A percentile compares a stretch with the other conserved stretches of the same genome.
These are phyloP conservation scores for Apiospora rasikravindrae DNA, from an alignment of 2,329 filamentous ascomycete genomes.

Conservation along the genomic window DNA sequence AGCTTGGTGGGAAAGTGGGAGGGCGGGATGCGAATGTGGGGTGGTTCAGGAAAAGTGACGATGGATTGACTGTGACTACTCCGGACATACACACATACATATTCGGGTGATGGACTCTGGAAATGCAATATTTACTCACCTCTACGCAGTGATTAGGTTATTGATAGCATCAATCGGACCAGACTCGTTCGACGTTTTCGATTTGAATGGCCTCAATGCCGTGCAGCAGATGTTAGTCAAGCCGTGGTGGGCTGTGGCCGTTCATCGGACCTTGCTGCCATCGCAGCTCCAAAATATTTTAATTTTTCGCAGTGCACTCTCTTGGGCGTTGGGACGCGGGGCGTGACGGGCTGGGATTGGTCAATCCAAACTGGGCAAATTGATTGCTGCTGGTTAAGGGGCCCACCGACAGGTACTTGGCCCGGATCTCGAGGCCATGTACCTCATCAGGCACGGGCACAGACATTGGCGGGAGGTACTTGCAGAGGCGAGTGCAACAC, in stretches of 20 bases:
- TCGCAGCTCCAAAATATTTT: not conserved
- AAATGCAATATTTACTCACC: not conserved
- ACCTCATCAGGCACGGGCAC: not conserved
- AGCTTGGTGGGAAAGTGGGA: not conserved
- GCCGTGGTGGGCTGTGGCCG: conserved; percentile 5
- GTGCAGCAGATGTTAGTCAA: not conserved
- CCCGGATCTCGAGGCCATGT: not conserved
- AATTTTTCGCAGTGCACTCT: not conserved
- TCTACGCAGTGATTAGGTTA: not conserved
- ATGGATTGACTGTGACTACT: not conserved
- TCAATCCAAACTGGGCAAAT: conserved; percentile 1
- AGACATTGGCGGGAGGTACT: conserved; percentile 8
- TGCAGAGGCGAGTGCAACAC: not conserved
- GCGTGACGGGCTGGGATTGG: not conserved
- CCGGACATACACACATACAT: not conserved
- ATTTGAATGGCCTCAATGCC: not conserved
- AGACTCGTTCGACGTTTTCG: not conserved
- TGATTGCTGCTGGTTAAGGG: not conserved
- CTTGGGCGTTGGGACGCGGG: not conserved
- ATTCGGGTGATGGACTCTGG: not conserved
- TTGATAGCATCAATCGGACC: not conserved
- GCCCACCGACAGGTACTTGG: not conserved
- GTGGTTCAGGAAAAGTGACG: not conserved
- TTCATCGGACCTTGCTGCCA: not conserved
- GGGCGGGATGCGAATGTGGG: conserved; percentile 1